Evolutionary conservation across 192 early-diverging fungal genomes (phyloP), one percentile per base, ranked within the genome.

Genomic region (Phlyctochytrium arcticum): DNA sequence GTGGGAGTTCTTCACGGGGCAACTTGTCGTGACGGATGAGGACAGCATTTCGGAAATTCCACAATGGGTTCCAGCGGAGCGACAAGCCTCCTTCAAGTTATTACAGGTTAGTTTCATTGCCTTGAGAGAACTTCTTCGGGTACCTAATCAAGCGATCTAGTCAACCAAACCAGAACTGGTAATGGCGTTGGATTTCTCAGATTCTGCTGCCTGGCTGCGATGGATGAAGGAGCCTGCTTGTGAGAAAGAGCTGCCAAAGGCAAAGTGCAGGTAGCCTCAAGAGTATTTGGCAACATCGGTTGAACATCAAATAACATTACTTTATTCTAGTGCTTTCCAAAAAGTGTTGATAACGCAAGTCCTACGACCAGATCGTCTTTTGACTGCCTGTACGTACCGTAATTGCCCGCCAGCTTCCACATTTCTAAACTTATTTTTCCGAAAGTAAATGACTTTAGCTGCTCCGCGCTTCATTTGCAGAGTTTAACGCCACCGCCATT

Each of bases 1-100:
- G 48, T 84, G 79, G 81, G 67, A 71, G 12, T 44, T 74, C 3
- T 84, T 85, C 57, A 65, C 57, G 0, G 83, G 81, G 8, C 61
- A 77, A 37, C 7, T 73, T 6, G 46, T 85, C 39, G 39, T 61
- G 5, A 44, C 66, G 12, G 79, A 77, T 17, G 70, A 80, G 9
- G 64, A 57, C 5, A 59, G 37, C 23, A 57, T 24, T 21, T 27
- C n/a, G 21, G 75, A 75, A 12, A 21, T 37, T 24, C 84, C 81
- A 8, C 35, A 36, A 23, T 85, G 81, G 81, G 63, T 84, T 24
- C 82, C 82, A 8, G 35, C 39, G 2, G 82, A 80, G 23, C 30
- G 74, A 36, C 42, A 47, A 23, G 2, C 23, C 4, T 21, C 36
- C 15, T 68, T 69, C 42, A 36, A 49, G 34, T 62, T 68, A 33